Evolutionary conservation across 2,329 filamentous ascomycete species (phyloP), one percentile per base, ranked within the genome.

Genomic region (Drechslerella stenobrocha): DNA sequence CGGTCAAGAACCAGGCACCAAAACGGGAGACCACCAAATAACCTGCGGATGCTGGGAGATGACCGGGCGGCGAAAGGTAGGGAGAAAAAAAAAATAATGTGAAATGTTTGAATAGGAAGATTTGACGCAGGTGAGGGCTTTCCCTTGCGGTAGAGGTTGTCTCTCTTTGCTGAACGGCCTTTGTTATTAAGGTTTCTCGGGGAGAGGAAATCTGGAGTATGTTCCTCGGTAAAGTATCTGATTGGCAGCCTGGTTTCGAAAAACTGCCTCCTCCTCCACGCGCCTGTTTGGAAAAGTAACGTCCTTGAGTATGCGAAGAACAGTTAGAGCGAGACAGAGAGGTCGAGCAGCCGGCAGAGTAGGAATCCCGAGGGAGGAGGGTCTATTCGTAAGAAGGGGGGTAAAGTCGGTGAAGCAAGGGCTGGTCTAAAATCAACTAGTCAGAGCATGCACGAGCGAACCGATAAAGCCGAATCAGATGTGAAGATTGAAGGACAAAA

Each of bases 161-260:
- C 28, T 30, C 28, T 30, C 28, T 30, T 65, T 45, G 50, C 28
- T 40, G 59, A 46, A 44, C 30, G 60, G 52, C 37, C 28, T 35
- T 26, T 24, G 18, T 58, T 46, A 55, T 32, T 23, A 42, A 59
- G 44, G n/a, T n/a, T 51, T 66, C 58, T 52, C 58, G 52, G 63
- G 63, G 50, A 56, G 35, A 56, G 47, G 53, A 55, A 60, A 67
- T 50, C 55, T 65, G 60, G 60, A 65, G 60, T 37, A 58, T 50
- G 63, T 60, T 67, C 63, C 63, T 67, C 63, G 63, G 63, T 67
- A 67, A 67, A 67, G 60, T 67, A 67, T 67, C 48, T 67, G 55
- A 67, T 67, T 67, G 63, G 63, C 32, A 60, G 55, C 35, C 44
- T 48, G 32, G 30, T 9, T 18, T 37, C 18, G 5, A 26, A 46